phyloP scores from a whole-genome alignment of 805 yeast species.

The Starmerella apis region DNA sequence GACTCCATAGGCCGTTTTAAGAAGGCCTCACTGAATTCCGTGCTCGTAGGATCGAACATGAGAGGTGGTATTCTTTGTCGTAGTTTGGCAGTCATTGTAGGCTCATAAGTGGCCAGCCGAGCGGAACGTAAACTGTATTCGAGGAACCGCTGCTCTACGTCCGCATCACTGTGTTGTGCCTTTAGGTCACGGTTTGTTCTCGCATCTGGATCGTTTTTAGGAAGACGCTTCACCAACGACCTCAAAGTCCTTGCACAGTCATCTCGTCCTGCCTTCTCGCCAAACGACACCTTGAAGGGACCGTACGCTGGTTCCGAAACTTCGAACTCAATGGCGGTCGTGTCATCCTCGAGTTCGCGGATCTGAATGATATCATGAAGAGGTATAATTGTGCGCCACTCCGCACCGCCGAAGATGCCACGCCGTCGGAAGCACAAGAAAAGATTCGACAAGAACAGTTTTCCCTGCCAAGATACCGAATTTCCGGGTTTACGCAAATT shows the following conservation, averaged over 20 bases:
- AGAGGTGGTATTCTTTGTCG: slow-evolving; percentile 24
- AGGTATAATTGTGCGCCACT: slow-evolving; percentile 70
- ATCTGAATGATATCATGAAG: slow-evolving; percentile 42
- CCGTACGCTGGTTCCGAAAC: slow-evolving; percentile 20
- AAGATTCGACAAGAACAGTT: slow-evolving; percentile 57
- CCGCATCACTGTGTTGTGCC: not conserved
- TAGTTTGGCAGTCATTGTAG: slow-evolving; percentile 11
- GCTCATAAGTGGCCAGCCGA: slow-evolving; percentile 24
- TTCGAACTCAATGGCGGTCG: slow-evolving; percentile 10
- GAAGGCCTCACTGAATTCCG: slow-evolving; percentile 20
- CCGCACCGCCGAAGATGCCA: slow-evolving; percentile 52
- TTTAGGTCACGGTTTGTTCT: not conserved
- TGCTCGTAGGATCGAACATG: slow-evolving; percentile 22
- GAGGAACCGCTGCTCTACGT: slow-evolving; percentile 12
- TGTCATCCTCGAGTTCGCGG: not conserved
- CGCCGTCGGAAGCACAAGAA: slow-evolving; percentile 72
- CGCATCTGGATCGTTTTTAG: not conserved
- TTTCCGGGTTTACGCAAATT: slow-evolving; percentile 14
- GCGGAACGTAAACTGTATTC: slow-evolving; percentile 22
- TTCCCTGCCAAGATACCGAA: slow-evolving; percentile 40
- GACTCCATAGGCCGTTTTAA: slow-evolving; percentile 44
- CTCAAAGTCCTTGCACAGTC: slow-evolving; percentile 23
- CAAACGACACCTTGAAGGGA: slow-evolving; percentile 9
- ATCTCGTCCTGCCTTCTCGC: not conserved
- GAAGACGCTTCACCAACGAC: slow-evolving; percentile 35